Percentiles rank a stretch among this genome's conserved stretches.
Evolutionary conservation across 225 moss, liverwort and hornwort species (phyloP).

Genomic region (Sphagnum contortum): DNA sequence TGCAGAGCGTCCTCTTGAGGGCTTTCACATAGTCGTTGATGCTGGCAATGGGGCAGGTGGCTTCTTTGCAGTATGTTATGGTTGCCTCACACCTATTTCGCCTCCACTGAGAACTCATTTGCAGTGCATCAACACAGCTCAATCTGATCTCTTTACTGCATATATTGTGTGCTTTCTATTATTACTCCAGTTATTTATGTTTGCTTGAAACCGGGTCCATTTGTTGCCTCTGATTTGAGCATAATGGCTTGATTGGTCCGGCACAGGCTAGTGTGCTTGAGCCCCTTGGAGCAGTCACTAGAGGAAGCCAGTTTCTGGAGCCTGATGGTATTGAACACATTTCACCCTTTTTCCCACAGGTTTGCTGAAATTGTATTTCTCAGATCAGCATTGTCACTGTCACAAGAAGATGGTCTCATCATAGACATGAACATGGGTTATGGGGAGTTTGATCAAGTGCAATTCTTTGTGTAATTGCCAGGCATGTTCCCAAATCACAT

Average conservation of each 20-base stretch:
- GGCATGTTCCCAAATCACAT: slow-evolving; percentile 98
- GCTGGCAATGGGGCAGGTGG: slow-evolving; percentile 98
- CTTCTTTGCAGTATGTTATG: slow-evolving; percentile 72
- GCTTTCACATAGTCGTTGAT: slow-evolving; percentile 91
- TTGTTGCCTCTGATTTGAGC: background rate
- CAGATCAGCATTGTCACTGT: background rate
- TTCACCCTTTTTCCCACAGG: background rate
- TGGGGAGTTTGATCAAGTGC: no score
- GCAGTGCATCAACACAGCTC: no score
- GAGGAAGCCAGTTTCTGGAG: slow-evolving; percentile 90
- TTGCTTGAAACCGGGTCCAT: no score
- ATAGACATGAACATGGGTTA: no score
- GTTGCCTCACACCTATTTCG: no score
- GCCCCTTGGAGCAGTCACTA: slow-evolving; percentile 75
- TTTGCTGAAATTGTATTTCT: background rate
- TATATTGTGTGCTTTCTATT: no score
- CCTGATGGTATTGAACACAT: slow-evolving; percentile 60
- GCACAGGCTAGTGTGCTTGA: slow-evolving; percentile 72
- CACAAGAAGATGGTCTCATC: no score
- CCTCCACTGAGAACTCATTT: no score
- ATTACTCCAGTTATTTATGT: no score
- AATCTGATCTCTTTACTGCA: no score
- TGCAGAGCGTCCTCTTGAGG: slow-evolving; percentile 83
- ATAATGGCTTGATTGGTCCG: background rate
- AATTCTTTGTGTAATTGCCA: slow-evolving; percentile 2